phyloP scores from a whole-genome alignment of 495 filamentous ascomycete genomes.

The Lineolata rhizophorae region DNA sequence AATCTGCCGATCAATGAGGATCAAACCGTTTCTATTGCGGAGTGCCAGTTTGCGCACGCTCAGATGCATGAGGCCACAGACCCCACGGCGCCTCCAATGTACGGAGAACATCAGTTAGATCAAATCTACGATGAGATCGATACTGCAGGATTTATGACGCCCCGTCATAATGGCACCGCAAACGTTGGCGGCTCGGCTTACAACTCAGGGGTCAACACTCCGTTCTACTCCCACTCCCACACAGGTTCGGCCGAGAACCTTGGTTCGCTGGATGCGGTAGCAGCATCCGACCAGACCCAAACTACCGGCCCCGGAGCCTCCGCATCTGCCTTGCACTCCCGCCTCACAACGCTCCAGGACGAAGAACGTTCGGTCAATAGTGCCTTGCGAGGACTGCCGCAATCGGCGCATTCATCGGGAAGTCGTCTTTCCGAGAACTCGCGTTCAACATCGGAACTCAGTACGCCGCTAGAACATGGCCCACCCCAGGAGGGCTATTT shows the following conservation, averaged over 20 bases:
- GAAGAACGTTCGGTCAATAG: conserved; percentile 3
- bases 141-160: conserved; percentile 52
- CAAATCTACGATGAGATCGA: conserved; percentile 74
- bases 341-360: conserved; percentile 14
- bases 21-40: conserved; percentile 37
- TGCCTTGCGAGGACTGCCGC: neutral
- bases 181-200: conserved; percentile 12
- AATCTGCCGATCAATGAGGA: conserved; percentile 66
- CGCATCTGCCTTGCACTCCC: conserved; percentile 13
- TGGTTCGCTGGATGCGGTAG: conserved; percentile 33
- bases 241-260: conserved; percentile 64
- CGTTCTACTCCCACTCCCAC: conserved; percentile 51
- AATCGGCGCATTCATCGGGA: too few species aligned
- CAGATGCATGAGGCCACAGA: conserved; percentile 14
- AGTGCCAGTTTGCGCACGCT: conserved; percentile 10
- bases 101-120: conserved; percentile 72
- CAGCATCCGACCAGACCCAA: conserved; percentile 7
- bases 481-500: too few species aligned
- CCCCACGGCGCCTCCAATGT: conserved; percentile 54
- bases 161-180: conserved; percentile 16
- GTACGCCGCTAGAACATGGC: too few species aligned
- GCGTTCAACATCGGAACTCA: too few species aligned
- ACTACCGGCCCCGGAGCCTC: conserved; percentile 11
- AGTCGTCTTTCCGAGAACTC: too few species aligned
- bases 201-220: conserved; percentile 49